Evolutionary conservation across 345 rosid genomes (phyloP), one percentile per base, ranked within the genome.

Genomic region (Aurinia saxatilis): DNA sequence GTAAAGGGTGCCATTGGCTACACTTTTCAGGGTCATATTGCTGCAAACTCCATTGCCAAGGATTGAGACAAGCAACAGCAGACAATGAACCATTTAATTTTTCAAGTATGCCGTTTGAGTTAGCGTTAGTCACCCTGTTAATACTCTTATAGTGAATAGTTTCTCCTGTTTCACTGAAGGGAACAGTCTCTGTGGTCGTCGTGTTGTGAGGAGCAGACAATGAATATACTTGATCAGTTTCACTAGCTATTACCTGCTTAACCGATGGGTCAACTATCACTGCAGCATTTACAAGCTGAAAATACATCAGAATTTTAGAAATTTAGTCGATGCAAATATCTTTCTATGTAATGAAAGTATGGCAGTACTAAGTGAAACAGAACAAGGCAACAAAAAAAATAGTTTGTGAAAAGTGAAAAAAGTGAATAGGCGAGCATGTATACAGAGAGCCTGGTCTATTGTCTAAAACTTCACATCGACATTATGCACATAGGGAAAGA

Each of bases 211-310:
- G 52, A 71, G 54, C 41, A 65, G 74, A 70, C 41, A 57, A 60
- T 17, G 73, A 42, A 50, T 53, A 66, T 8, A 80, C 74, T 80
- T 86, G 74, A 82, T 89, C 98, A 51, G 75, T 33, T 72, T 81
- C 91, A 69, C 75, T 75, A 25, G 90, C 82, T 76, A 85, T 81
- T 62, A 84, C 75, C 45, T 71, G 75, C 42, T 40, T 76, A 47
- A 66, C 72, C 5, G 75, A 72, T 29, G 95, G 91, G 80, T 92
- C 91, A 63, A 87, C 93, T 34, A 89, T 89, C 33, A 85, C 73
- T 29, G 91, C 93, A 72, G 96, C 97, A 81, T 92, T 92, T 31
- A 71, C 78, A 6, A 77, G 57, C 98, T 92, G 80, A 66, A 73
- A 66, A 34, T 14, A 16, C 51, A 64, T 12, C 33, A 66, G 7